Evolutionary conservation across 2,329 filamentous ascomycete species (phyloP), one percentile per base, ranked within the genome.

Genomic region (Stagonosporopsis tanaceti): DNA sequence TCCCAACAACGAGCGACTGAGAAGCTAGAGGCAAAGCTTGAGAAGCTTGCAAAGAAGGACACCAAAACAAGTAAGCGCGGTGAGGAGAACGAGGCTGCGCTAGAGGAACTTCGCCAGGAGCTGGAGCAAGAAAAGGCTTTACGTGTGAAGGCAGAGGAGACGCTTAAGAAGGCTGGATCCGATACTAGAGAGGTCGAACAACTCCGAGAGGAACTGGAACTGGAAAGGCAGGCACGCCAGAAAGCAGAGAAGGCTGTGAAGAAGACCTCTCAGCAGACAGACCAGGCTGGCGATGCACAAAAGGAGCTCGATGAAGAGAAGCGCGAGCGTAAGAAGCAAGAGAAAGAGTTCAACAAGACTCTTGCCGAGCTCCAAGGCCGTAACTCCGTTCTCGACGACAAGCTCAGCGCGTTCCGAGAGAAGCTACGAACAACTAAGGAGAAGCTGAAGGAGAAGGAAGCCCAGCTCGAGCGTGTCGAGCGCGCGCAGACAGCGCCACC

Each of bases 371-470:
- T 85, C 44, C 85, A 89, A 41, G 82, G 82, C 6, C 84, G 88
- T 61, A 87, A 84, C 50, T 82, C 87, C 4, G 81, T 86, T 12
- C 81, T 93, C 0, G 89, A 93, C 62, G 87, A 88, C 61, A 90
- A 89, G 62, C 77, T 95, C 15, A 87, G 87, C 50, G 85, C 86
- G 20, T 84, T 91, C 70, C 87, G 87, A 68, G 83, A 83, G 53
- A 93, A 93, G 74, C 78, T 94, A 20, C 86, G 86, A 50, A 81
- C 85, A 9, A 84, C 86, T 0, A 92, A 92, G 60, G 86, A 89
- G 30, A 88, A 92, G 69, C 83, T 95, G 25, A 92, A 91, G 71
- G 85, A 89, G 69, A 81, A 81, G 35, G 83, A 87, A 62, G 76
- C 74, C 38, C 81, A 81, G 60, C 75, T 82, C 50, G 77, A 81